Evolutionary conservation across 2,329 filamentous ascomycete species (phyloP).

Genomic region (Scopulariopsis brevicaulis): DNA sequence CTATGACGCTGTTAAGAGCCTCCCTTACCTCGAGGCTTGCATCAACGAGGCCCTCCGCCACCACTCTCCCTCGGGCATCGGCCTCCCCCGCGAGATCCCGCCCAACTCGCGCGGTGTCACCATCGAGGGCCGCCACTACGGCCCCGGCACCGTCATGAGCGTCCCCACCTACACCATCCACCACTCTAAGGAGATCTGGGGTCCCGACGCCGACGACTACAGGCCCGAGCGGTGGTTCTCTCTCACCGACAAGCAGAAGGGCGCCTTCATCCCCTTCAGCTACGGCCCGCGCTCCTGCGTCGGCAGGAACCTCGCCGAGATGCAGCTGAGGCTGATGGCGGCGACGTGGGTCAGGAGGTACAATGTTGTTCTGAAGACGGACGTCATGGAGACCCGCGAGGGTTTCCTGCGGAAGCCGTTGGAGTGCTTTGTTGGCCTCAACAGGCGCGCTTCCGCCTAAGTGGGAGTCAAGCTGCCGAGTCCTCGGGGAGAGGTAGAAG

Average conservation of each 20-base stretch:
- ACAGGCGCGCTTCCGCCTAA: not conserved
- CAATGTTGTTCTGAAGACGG: constrained; percentile 36
- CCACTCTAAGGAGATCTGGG: constrained; percentile 60
- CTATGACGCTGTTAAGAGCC: constrained; percentile 61
- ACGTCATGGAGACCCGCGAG: constrained; percentile 62
- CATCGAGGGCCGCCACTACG: constrained; percentile 58
- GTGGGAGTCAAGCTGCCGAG: not conserved
- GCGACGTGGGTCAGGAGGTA: constrained; percentile 51
- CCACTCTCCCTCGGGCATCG: constrained; percentile 78
- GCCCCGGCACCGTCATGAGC: constrained; percentile 62
- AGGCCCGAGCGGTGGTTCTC: constrained; percentile 57
- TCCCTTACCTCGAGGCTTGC: constrained; percentile 64
- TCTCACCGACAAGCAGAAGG: constrained; percentile 56
- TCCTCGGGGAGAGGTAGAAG: not conserved
- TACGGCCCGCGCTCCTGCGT: constrained; percentile 60
- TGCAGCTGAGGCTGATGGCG: constrained; percentile 74
- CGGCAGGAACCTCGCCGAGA: constrained; percentile 75
- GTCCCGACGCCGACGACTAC: constrained; percentile 52
- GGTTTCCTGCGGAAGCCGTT: constrained; percentile 76
- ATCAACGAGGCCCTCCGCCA: constrained; percentile 79
- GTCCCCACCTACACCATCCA: constrained; percentile 79
- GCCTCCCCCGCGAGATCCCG: constrained; percentile 68
- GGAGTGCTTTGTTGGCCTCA: constrained; percentile 51
- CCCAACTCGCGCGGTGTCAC: constrained; percentile 48
- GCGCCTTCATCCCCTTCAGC: constrained; percentile 66